Evolutionary conservation across 345 rosid genomes (phyloP).

Genomic region (Reutealis trisperma): DNA sequence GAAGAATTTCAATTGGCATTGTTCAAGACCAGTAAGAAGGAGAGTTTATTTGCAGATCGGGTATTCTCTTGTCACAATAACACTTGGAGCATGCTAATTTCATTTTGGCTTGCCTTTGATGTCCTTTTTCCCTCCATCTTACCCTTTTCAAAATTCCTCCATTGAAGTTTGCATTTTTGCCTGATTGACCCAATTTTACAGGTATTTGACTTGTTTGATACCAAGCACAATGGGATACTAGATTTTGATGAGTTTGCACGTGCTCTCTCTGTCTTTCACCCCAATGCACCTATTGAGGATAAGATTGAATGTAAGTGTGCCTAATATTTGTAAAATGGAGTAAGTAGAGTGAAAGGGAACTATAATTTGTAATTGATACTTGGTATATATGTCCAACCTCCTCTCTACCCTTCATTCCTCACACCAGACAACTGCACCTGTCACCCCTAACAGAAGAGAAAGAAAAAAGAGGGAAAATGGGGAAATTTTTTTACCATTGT

Average conservation of each 20-base stretch:
- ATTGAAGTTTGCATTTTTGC: background rate
- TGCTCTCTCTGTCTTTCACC: slow-evolving; percentile 34
- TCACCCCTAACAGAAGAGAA: too few relatives aligned
- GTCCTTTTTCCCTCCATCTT: background rate
- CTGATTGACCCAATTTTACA: background rate
- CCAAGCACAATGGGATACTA: slow-evolving; percentile 32
- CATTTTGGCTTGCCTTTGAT: background rate
- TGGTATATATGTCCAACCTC: background rate
- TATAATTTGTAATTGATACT: background rate
- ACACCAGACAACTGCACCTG: too few relatives aligned
- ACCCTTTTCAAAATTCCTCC: background rate
- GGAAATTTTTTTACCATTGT: too few relatives aligned
- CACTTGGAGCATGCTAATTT: background rate
- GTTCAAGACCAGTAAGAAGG: slow-evolving; percentile 32
- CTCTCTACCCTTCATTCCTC: too few relatives aligned
- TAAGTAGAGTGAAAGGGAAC: background rate
- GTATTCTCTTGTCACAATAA: slow-evolving; percentile 8
- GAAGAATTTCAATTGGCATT: slow-evolving; percentile 35
- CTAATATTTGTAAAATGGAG: background rate
- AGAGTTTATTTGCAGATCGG: slow-evolving; percentile 34
- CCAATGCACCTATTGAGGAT: slow-evolving; percentile 33
- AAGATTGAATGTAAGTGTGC: slow-evolving; percentile 30
- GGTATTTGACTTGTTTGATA: slow-evolving; percentile 39
- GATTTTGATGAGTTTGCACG: slow-evolving; percentile 36
- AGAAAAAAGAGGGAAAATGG: too few relatives aligned